A percentile compares a stretch with the other conserved stretches of the same genome.
Conservation (phyloP, 345 rosid genomes). For the Eucalyptus erythrocorys region DNA sequence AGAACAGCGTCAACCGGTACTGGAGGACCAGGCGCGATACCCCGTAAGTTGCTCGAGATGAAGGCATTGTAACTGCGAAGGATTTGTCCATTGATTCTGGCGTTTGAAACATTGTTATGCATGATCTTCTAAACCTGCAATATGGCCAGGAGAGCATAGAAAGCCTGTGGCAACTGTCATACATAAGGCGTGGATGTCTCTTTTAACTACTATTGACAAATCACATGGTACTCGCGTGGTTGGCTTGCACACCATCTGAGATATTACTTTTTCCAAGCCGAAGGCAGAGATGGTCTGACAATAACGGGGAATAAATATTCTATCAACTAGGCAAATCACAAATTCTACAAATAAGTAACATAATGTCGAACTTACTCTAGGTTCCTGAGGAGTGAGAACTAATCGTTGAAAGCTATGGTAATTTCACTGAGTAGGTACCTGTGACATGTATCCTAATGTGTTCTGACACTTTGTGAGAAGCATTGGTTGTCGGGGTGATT, state of each 20-base stretch:
- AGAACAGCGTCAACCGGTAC: conserved; percentile 76
- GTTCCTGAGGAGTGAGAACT: neutral
- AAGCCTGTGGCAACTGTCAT: neutral
- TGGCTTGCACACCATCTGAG: neutral
- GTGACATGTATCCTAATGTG: neutral
- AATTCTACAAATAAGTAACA: neutral
- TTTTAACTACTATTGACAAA: neutral
- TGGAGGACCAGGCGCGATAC: conserved; percentile 88
- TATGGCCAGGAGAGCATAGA: neutral
- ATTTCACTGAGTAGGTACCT: neutral
- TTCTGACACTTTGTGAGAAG: neutral
- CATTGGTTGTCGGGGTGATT: neutral
- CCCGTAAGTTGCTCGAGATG: conserved; percentile 23
- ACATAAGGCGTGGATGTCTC: neutral
- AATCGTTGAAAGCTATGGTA: neutral
- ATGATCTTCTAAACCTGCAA: neutral
- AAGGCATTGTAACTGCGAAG: neutral
- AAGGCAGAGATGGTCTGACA: neutral
- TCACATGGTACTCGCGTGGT: neutral
- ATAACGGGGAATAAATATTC: neutral
- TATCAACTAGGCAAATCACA: neutral
- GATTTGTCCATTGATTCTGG: neutral
- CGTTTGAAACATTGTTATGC: neutral
- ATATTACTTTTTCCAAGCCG: neutral
- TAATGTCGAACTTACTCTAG: neutral